Base-by-base conservation (phyloP, 2,329 filamentous ascomycete species). In the Fusarium devonianum region DNA sequence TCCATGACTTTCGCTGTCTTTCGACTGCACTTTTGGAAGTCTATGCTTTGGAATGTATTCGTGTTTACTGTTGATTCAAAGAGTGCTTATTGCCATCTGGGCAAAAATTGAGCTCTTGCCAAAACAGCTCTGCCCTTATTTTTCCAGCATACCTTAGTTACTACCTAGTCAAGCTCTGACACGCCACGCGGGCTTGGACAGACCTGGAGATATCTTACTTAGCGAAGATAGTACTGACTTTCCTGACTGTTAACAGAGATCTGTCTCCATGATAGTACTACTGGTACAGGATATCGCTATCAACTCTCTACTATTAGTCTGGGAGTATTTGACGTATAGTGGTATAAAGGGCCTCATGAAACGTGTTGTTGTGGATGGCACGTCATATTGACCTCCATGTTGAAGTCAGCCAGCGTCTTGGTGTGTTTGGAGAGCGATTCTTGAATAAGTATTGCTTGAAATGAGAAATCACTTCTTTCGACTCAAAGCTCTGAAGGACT, bases 121-220 rank as follows among this genome's bases (percentile, higher is more conserved):
- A 40, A 5, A 23, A 22, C 14, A 49, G n/a, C 40, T 23, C 40
- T 13, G 40, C 28, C n/a, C 10, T 44, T n/a, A n/a, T n/a, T n/a
- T n/a, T n/a, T n/a, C n/a, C n/a, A n/a, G n/a, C n/a, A n/a, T n/a
- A n/a, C n/a, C n/a, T n/a, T n/a, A n/a, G n/a, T n/a, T n/a, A n/a
- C n/a, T n/a, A 42, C 42, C 25, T 55, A 55, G 18, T 51, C 48
- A 21, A 52, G 43, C 12, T 52, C 42, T 1, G 37, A 41, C n/a
- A 28, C 47, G 11, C 40, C 33, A n/a, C 28, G 26, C 11, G 48
- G 48, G 19, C 47, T 21, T 11, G 13, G 8, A 13, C 52, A 41
- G 5, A 30, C 42, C 11, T 47, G 13, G 23, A 29, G 37, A 47
- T 42, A 52, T 8, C 42, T 29, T 8, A 41, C 33, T 42, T 42